Evolutionary conservation across 352 stramenopile species (phyloP).

Genomic region (Globisporangium lucens): DNA sequence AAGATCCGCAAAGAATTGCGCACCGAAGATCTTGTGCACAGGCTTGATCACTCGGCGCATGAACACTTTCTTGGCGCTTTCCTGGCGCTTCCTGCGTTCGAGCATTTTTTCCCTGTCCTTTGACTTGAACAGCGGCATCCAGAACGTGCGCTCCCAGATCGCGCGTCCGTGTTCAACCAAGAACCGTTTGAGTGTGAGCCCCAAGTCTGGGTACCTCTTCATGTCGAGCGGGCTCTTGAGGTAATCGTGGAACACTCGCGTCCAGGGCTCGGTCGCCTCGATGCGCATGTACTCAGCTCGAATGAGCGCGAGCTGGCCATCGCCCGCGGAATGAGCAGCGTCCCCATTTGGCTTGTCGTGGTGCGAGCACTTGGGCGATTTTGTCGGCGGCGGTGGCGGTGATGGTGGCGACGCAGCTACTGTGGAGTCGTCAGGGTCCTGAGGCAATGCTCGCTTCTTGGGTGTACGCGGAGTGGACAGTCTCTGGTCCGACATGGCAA

Average conservation of each 20-base stretch:
- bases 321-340: not conserved
- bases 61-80: constrained; percentile 20
- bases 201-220: constrained; percentile 11
- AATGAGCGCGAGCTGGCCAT: constrained; percentile 10
- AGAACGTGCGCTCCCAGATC: constrained; percentile 36
- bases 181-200: constrained; percentile 20
- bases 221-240: constrained; percentile 24
- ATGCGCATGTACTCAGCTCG: constrained; percentile 16
- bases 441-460: not conserved
- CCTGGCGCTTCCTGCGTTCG: constrained; percentile 20
- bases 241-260: constrained; percentile 16
- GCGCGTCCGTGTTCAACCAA: constrained; percentile 22
- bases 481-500: not conserved
- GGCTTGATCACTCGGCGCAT: constrained; percentile 21
- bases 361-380: not conserved
- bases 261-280: constrained; percentile 29
- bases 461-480: not conserved
- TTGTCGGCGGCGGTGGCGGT: not conserved
- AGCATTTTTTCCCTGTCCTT: not conserved
- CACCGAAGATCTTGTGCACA: constrained; percentile 22
- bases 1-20: constrained; percentile 27
- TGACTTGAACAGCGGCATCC: constrained; percentile 18
- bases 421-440: not conserved
- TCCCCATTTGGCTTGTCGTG: not conserved
- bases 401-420: not conserved